Percentiles rank a stretch among this genome's conserved stretches.
Evolutionary conservation across 257 asterid genomes (phyloP).

Genomic region (Nicotiana tabacum): DNA sequence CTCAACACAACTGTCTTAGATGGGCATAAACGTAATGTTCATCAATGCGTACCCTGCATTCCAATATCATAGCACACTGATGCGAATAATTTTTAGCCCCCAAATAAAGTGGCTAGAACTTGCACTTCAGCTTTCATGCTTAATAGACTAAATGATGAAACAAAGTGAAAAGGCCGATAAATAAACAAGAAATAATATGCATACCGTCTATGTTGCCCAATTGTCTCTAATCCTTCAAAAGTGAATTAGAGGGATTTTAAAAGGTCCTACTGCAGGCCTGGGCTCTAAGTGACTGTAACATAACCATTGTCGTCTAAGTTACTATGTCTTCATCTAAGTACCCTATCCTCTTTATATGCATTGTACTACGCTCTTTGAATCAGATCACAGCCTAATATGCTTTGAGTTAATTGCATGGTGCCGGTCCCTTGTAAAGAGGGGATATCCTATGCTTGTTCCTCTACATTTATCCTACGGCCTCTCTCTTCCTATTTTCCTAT

Average conservation of each 20-base stretch:
- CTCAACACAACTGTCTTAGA: neutral
- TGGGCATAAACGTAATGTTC: neutral
- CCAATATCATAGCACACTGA: neutral
- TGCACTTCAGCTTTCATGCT: neutral
- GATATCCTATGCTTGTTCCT: neutral
- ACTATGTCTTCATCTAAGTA: neutral
- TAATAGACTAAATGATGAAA: neutral
- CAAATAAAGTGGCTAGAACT: neutral
- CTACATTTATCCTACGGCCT: neutral
- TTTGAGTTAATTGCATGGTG: constrained; percentile 6
- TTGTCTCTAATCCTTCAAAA: constrained; percentile 1
- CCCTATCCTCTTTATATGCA: neutral
- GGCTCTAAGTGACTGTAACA: neutral
- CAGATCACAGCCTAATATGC: neutral
- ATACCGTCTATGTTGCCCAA: neutral
- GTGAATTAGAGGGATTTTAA: neutral
- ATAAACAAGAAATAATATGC: neutral
- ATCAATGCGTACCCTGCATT: neutral
- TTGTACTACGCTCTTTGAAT: neutral
- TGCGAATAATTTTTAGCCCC: neutral
- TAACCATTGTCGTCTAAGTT: neutral
- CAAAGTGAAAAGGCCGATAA: neutral
- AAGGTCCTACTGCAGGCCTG: neutral
- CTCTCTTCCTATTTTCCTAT: neutral
- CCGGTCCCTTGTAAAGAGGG: neutral